These are phyloP conservation scores for Cyclanthera cordifolia DNA, from an alignment of 306 rosid species.

Conservation along the genomic window DNA sequence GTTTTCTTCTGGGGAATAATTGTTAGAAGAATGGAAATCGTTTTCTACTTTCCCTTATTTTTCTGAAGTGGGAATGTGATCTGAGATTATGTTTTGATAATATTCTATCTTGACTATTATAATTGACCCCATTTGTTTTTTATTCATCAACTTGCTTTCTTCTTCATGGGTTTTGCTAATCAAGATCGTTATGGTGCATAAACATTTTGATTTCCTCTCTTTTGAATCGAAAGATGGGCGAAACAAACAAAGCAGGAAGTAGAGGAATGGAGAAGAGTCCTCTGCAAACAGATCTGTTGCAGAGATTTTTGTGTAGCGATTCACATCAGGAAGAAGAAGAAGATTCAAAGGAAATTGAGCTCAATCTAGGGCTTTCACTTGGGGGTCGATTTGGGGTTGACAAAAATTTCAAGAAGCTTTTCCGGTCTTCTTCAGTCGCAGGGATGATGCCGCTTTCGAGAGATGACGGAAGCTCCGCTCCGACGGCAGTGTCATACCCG, in stretches of 20 bases:
- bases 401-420: constrained; percentile 36
- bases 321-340: constrained; percentile 27
- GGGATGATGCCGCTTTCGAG: constrained; percentile 54
- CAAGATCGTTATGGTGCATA: constrained; percentile 7
- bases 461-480: constrained; percentile 21
- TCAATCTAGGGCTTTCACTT: constrained; percentile 74
- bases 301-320: constrained; percentile 33
- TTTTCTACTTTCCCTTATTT: constrained; percentile 14
- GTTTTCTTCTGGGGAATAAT: not conserved
- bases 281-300: constrained; percentile 54
- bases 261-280: constrained; percentile 5
- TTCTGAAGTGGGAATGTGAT: not conserved
- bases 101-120: too few relatives aligned
- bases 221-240: constrained; percentile 27
- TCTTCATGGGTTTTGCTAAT: constrained; percentile 27
- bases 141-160: not conserved
- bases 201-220: not conserved
- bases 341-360: constrained; percentile 46
- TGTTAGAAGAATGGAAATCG: not conserved
- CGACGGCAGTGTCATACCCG: constrained; percentile 24
- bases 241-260: constrained; percentile 34
- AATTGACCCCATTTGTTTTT: too few relatives aligned
- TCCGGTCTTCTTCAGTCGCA: constrained; percentile 59
- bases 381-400: constrained; percentile 91
- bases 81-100: constrained; percentile 7